Percentiles rank a stretch among this genome's conserved stretches.
These are phyloP conservation scores for Aspergillus vadensis DNA, from an alignment of 2,329 filamentous ascomycete genomes.

Conservation along the genomic window DNA sequence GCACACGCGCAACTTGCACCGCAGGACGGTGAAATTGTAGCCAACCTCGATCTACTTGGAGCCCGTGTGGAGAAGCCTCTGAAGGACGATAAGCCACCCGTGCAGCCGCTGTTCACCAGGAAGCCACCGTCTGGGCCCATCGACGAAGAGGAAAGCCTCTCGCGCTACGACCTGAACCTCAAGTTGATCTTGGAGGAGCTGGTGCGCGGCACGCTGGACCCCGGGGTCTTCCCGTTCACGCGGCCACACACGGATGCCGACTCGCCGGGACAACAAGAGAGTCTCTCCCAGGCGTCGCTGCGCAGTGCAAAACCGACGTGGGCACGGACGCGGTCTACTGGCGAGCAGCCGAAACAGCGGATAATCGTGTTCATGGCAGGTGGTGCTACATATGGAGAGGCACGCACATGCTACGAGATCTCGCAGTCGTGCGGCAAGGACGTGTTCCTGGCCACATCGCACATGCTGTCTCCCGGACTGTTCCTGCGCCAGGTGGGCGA, in stretches of 20 bases:
- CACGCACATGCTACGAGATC: conserved; percentile 84
- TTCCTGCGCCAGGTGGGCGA: conserved; percentile 84
- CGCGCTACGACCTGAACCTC: conserved; percentile 78
- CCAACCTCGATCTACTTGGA: conserved; percentile 78
- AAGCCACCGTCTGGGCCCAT: conserved; percentile 59
- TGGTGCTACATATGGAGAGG: conserved; percentile 90
- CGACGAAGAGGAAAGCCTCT: conserved; percentile 80
- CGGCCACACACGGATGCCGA: conserved; percentile 63
- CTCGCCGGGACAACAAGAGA: conserved; percentile 50
- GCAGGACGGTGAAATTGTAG: conserved; percentile 70
- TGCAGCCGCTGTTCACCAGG: conserved; percentile 69
- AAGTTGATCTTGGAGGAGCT: conserved; percentile 81
- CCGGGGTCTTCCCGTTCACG: conserved; percentile 69
- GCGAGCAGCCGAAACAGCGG: conserved; percentile 80
- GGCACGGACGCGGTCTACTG: conserved; percentile 77
- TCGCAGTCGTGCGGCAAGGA: conserved; percentile 73
- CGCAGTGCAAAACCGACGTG: conserved; percentile 92
- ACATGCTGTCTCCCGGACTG: conserved; percentile 85
- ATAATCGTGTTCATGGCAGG: conserved; percentile 94
- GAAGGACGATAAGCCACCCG: conserved; percentile 72
- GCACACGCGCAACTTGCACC: conserved; percentile 78
- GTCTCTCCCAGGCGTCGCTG: conserved; percentile 68
- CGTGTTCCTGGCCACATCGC: conserved; percentile 83
- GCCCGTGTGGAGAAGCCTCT: conserved; percentile 70
- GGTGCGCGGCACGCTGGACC: conserved; percentile 67